phyloP scores from a whole-genome alignment of 352 stramenopile species.

The Globisporangium viniferum region DNA sequence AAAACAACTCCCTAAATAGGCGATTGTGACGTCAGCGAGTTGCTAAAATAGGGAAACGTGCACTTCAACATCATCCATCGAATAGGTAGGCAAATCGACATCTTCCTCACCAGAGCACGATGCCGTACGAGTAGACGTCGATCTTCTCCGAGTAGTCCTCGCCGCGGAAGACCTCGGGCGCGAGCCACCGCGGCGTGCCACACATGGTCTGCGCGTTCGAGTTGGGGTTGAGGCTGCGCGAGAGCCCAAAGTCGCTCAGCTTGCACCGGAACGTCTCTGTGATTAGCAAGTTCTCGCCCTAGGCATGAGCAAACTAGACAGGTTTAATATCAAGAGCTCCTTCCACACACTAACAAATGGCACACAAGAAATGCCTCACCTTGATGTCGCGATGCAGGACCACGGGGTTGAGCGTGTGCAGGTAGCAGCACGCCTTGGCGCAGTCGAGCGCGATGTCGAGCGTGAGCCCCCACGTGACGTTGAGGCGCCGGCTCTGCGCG shows the following conservation, averaged over 20 bases:
- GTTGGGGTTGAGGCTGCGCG: constrained; percentile 61
- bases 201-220: constrained; percentile 73
- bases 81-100: background rate
- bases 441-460: constrained; percentile 71
- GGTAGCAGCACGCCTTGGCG: constrained; percentile 59
- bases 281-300: constrained; percentile 74
- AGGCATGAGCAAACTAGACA: no score
- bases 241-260: constrained; percentile 74
- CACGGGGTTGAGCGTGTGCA: constrained; percentile 56
- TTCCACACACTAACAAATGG: background rate
- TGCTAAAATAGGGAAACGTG: background rate
- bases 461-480: constrained; percentile 70
- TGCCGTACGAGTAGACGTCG: constrained; percentile 80
- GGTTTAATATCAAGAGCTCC: background rate
- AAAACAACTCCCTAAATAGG: constrained; percentile 64
- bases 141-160: constrained; percentile 87
- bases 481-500: constrained; percentile 61
- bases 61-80: background rate
- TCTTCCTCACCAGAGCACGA: constrained; percentile 66
- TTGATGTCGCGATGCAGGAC: constrained; percentile 76
- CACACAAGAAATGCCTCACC: constrained; percentile 19
- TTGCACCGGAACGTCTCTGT: constrained; percentile 72
- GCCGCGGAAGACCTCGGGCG: constrained; percentile 78
- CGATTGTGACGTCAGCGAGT: no score
- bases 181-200: constrained; percentile 72